Conservation (phyloP, 306 rosid species). For the Castanopsis chinensis region DNA sequence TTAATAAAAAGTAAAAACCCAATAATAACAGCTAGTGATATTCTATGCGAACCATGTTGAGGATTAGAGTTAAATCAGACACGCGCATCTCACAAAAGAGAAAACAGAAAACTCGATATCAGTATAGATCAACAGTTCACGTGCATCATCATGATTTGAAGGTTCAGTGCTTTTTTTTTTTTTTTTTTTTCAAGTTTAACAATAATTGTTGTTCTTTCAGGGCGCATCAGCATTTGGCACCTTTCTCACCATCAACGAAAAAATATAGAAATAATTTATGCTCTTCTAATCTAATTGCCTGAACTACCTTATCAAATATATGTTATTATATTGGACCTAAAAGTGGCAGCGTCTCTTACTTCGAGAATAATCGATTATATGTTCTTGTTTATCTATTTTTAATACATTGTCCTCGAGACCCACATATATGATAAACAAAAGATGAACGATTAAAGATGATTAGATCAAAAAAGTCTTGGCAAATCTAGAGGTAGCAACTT, state of each 20-base stretch:
- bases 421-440: constrained; percentile 37
- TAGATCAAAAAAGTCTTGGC: constrained; percentile 44
- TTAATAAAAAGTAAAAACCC: no score
- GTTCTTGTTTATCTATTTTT: constrained; percentile 8
- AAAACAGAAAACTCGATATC: constrained; percentile 41
- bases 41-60: neutral
- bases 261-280: constrained; percentile 14
- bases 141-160: constrained; percentile 17
- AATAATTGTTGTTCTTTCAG: constrained; percentile 17
- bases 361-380: constrained; percentile 10
- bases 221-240: constrained; percentile 39
- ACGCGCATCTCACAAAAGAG: neutral
- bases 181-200: neutral
- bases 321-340: constrained; percentile 13
- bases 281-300: neutral
- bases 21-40: neutral
- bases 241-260: constrained; percentile 19
- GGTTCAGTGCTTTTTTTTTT: constrained; percentile 26
- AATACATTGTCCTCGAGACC: constrained; percentile 32
- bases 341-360: constrained; percentile 31
- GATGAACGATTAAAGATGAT: constrained; percentile 27
- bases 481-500: constrained; percentile 53
- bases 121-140: constrained; percentile 14
- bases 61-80: neutral
- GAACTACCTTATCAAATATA: constrained; percentile 3